phyloP scores from a whole-genome alignment of 495 filamentous ascomycete species.

The Penicillium subrubescens region DNA sequence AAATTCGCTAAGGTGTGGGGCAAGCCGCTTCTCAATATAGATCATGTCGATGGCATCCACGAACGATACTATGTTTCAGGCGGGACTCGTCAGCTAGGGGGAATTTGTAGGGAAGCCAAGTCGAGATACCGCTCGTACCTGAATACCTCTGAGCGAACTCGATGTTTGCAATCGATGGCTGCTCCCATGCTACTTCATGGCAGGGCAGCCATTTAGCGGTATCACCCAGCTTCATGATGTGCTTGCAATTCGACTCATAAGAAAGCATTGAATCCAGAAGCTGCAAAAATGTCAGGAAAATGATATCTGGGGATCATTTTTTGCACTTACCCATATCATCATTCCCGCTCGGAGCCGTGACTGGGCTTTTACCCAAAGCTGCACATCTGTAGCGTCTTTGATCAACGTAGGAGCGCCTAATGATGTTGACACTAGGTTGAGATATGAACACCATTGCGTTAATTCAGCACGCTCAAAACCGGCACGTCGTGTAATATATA shows the following conservation, averaged over 20 bases:
- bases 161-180: constrained; percentile 4
- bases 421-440: background rate
- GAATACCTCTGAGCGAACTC: background rate
- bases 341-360: background rate
- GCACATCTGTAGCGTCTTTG: background rate
- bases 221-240: constrained; percentile 5
- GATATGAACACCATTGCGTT: constrained; percentile 4
- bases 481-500: constrained; percentile 1
- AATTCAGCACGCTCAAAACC: constrained; percentile 4
- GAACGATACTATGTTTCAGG: constrained; percentile 1
- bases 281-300: background rate
- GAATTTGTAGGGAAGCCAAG: background rate
- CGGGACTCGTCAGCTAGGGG: background rate
- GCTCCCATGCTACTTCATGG: constrained; percentile 5
- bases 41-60: constrained; percentile 1
- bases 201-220: background rate
- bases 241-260: constrained; percentile 4
- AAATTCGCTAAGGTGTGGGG: background rate
- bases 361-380: background rate
- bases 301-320: background rate
- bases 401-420: background rate
- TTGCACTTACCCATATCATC: constrained; percentile 11
- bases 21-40: constrained; percentile 2
- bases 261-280: constrained; percentile 7
- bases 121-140: background rate